A percentile compares a stretch with the other conserved stretches of the same genome.
phyloP scores from a whole-genome alignment of 495 filamentous ascomycete genomes.

The Aspergillus cristatus region DNA sequence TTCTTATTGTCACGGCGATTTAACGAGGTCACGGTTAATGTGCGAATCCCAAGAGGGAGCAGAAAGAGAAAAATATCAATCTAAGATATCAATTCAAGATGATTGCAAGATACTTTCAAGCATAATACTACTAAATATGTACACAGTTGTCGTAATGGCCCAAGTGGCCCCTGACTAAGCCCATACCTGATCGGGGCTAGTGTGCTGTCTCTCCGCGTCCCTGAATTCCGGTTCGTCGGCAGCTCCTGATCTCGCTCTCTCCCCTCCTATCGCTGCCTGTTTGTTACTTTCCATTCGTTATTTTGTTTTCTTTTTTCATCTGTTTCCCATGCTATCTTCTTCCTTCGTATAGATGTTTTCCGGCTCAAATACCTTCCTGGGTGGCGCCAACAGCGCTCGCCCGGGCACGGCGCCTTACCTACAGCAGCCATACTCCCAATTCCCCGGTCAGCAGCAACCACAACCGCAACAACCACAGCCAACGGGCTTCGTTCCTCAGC shows the following conservation, averaged over 20 bases:
- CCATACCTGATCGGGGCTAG: constrained; percentile 1
- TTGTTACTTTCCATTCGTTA: constrained; percentile 1
- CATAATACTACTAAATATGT: no score
- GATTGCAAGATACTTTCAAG: no score
- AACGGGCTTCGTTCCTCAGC: constrained; percentile 41
- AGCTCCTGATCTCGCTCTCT: constrained; percentile 1
- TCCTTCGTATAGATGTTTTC: constrained; percentile 63
- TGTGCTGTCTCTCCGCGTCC: constrained; percentile 6
- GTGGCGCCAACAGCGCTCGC: constrained; percentile 63
- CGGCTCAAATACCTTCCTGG: constrained; percentile 74
- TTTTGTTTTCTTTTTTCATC: constrained; percentile 14
- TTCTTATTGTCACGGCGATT: no score
- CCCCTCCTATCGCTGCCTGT: constrained; percentile 3
- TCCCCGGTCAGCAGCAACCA: constrained; percentile 39
- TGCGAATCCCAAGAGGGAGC: no score
- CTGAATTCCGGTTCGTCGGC: constrained; percentile 4
- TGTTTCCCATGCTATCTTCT: constrained; percentile 10
- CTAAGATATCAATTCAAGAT: no score
- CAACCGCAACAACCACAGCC: constrained; percentile 55
- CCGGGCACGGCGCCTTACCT: constrained; percentile 51
- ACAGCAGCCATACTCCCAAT: constrained; percentile 40
- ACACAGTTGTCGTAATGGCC: no score
- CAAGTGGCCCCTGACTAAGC: no score
- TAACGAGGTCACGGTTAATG: background rate
- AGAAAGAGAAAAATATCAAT: no score